phyloP scores from a whole-genome alignment of 345 rosid genomes.

The Moricandia moricandioides region DNA sequence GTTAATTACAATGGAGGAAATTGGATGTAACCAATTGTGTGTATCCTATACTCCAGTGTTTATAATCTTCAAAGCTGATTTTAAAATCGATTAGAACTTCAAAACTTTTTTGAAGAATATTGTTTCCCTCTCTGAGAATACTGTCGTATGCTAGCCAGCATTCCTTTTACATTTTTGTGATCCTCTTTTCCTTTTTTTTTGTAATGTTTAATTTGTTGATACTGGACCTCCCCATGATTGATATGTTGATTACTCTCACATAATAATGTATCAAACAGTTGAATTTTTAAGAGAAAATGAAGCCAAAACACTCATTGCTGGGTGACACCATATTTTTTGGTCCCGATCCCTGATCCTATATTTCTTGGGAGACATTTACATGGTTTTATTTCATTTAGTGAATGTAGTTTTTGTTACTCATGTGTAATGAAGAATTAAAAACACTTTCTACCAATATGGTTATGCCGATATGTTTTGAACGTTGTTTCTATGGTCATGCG shows the following conservation, averaged over 20 bases:
- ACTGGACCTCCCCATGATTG: conserved; percentile 29
- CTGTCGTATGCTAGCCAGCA: neutral
- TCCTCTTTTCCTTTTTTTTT: too few relatives aligned
- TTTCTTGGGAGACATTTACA: neutral
- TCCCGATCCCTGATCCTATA: conserved; percentile 29
- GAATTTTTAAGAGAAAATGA: too few relatives aligned
- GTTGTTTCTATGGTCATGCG: neutral
- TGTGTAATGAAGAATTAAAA: neutral
- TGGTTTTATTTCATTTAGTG: conserved; percentile 5
- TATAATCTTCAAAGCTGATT: neutral
- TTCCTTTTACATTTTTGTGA: neutral
- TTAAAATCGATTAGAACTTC: too few relatives aligned
- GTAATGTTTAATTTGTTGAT: too few relatives aligned
- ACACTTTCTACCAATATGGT: neutral
- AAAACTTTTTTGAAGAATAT: neutral
- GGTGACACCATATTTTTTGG: conserved; percentile 20
- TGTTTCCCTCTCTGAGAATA: too few relatives aligned
- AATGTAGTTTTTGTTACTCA: neutral
- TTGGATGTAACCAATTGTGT: neutral
- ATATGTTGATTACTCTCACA: conserved; percentile 27
- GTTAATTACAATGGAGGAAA: neutral
- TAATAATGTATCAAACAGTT: conserved; percentile 7
- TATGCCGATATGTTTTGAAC: neutral
- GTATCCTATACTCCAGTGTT: neutral
- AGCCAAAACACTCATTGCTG: conserved; percentile 21